phyloP scores from a whole-genome alignment of 805 yeast genomes.

The Suhomyces sp. region DNA sequence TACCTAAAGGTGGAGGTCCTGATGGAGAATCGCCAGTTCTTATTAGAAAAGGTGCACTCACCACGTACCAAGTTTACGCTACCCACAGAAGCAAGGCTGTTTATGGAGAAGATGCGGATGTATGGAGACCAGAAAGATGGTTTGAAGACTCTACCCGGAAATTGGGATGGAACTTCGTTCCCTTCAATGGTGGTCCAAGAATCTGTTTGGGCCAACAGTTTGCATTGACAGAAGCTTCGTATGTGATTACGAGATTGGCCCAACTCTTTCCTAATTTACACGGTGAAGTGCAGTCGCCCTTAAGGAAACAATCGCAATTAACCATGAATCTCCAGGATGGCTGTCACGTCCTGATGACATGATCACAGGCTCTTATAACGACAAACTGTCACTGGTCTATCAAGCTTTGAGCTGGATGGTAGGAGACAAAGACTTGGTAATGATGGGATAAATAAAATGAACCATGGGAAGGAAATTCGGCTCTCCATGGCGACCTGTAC shows the following conservation, averaged over 20 bases:
- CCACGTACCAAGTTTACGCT: conserved; percentile 19
- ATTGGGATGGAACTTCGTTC: conserved; percentile 37
- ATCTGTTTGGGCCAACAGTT: conserved; percentile 42
- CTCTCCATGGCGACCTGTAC: too few species aligned
- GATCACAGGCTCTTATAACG: too few species aligned
- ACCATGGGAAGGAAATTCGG: too few species aligned
- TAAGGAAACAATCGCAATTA: conserved; percentile 26
- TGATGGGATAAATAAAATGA: too few species aligned
- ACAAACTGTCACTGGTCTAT: too few species aligned
- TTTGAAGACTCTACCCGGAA: conserved; percentile 21
- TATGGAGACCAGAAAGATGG: conserved; percentile 43
- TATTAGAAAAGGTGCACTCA: conserved; percentile 24
- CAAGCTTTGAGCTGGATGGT: too few species aligned
- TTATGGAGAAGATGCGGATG: conserved; percentile 36
- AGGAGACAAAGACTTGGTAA: too few species aligned
- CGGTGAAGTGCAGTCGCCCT: conserved; percentile 9
- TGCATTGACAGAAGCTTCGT: conserved; percentile 38
- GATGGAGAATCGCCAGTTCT: conserved; percentile 21
- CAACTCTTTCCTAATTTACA: conserved; percentile 31
- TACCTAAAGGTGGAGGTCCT: conserved; percentile 52
- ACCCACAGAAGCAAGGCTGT: conserved; percentile 18
- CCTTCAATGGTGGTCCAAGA: conserved; percentile 40
- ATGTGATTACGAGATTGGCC: conserved; percentile 26
- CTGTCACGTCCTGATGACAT: conserved; percentile 4
- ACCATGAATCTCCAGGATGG: conserved; percentile 29